These are phyloP conservation scores for Penicillium brasilianum DNA, from an alignment of 2,329 filamentous ascomycete species.

Conservation along the genomic window DNA sequence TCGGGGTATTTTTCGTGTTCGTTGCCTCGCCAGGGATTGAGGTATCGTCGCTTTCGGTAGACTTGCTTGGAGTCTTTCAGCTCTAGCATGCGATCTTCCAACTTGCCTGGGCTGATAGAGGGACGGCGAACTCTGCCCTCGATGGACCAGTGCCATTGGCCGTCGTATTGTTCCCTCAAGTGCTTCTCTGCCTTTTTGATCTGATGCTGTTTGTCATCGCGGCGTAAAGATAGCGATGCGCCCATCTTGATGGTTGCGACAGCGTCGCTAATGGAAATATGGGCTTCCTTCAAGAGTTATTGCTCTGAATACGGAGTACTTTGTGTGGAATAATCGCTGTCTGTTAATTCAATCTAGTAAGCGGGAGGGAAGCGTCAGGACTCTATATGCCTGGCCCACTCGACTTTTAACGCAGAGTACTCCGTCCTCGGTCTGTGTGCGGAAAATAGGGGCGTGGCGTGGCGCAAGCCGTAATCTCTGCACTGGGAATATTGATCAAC, in stretches of 20 bases:
- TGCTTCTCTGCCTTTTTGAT: not conserved
- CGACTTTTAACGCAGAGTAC: too few relatives aligned
- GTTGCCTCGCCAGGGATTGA: slow-evolving; percentile 15
- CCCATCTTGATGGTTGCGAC: not conserved
- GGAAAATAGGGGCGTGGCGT: not conserved
- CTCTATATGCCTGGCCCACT: not conserved
- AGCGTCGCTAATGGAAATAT: not conserved
- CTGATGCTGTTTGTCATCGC: not conserved
- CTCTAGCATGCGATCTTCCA: slow-evolving; percentile 15
- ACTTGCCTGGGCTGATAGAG: not conserved
- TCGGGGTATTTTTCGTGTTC: slow-evolving; percentile 20
- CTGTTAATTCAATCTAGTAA: not conserved
- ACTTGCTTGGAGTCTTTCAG: slow-evolving; percentile 7
- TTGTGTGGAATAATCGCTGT: not conserved
- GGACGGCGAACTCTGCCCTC: not conserved
- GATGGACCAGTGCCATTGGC: not conserved
- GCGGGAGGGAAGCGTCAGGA: not conserved
- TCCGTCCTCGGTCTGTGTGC: too few relatives aligned
- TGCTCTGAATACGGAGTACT: too few relatives aligned
- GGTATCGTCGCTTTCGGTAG: slow-evolving; percentile 11
- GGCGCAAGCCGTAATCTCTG: not conserved
- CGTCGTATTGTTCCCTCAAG: not conserved
- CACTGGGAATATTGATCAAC: not conserved
- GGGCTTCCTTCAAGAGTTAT: not conserved
- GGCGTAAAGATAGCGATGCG: not conserved